Percentiles rank a stretch among this genome's conserved stretches.
Evolutionary conservation across 768 basidiomycete genomes (phyloP).

Genomic region (Gymnopilus dilepis): DNA sequence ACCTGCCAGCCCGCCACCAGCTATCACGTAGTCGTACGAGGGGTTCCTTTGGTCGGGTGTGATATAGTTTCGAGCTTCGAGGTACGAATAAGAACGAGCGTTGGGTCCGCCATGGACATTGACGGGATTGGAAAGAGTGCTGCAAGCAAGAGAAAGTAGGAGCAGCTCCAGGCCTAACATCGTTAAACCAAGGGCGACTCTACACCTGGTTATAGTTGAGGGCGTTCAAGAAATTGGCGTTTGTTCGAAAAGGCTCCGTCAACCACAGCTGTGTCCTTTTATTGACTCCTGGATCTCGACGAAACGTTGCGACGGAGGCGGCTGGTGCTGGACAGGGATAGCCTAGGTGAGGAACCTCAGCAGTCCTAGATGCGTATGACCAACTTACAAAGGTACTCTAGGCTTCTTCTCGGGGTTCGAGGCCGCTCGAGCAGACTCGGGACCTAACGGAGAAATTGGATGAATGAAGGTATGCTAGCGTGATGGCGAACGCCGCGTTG

Average conservation of each 20-base stretch:
- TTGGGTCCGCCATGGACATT: neutral
- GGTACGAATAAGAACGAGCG: constrained; percentile 1
- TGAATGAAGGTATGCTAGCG: neutral
- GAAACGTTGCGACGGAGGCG: neutral
- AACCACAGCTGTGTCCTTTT: neutral
- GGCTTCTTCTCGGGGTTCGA: neutral
- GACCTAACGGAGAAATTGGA: neutral
- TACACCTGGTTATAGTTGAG: constrained; percentile 10
- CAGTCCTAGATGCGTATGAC: neutral
- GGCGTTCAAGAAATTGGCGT: neutral
- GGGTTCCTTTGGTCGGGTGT: constrained; percentile 25
- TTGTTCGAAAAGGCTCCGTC: neutral
- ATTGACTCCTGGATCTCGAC: neutral
- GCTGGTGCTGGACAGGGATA: neutral
- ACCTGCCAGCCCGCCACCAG: constrained; percentile 34
- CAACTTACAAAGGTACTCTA: neutral
- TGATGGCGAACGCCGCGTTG: neutral
- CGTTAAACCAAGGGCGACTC: constrained; percentile 15
- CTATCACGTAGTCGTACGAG: constrained; percentile 33
- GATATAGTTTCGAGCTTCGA: constrained; percentile 42
- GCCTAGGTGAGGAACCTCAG: neutral
- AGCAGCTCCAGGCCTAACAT: constrained; percentile 33
- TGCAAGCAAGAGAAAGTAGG: neutral
- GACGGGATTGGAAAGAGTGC: neutral
- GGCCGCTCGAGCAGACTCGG: neutral